Evolutionary conservation across 2,329 filamentous ascomycete genomes (phyloP).

Genomic region (Cordyceps cateniannulata): DNA sequence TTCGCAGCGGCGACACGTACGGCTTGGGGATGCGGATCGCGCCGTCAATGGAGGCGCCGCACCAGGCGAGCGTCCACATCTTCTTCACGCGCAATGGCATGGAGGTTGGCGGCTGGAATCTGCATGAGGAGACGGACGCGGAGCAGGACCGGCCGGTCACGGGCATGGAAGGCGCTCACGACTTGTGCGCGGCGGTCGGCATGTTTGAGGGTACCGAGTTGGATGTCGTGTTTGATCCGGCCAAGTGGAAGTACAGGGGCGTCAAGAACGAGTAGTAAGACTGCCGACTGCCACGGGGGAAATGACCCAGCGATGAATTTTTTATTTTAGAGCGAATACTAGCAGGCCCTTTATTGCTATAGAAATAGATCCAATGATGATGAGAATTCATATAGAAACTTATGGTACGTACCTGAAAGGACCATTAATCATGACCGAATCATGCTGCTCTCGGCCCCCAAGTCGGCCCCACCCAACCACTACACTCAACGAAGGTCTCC

Average conservation of each 20-base stretch:
- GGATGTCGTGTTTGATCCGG: slow-evolving; percentile 57
- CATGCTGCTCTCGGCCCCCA: background rate
- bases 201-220: slow-evolving; percentile 63
- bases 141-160: slow-evolving; percentile 54
- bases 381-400: too few relatives aligned
- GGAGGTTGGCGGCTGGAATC: slow-evolving; percentile 57
- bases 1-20: slow-evolving; percentile 58
- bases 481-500: background rate
- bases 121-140: slow-evolving; percentile 67
- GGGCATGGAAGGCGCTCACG: slow-evolving; percentile 65
- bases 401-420: too few relatives aligned
- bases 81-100: slow-evolving; percentile 67
- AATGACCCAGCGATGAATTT: background rate
- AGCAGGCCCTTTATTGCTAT: background rate
- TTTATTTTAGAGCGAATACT: background rate
- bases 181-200: slow-evolving; percentile 65
- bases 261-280: slow-evolving; percentile 2
- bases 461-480: background rate
- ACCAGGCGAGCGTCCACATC: slow-evolving; percentile 27
- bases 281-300: background rate
- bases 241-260: slow-evolving; percentile 48
- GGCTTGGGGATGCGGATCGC: slow-evolving; percentile 65
- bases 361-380: background rate
- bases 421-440: too few relatives aligned
- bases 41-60: slow-evolving; percentile 20